Conservation (phyloP, 148 eudicot species). For the Tetragonia tetragonoides region DNA sequence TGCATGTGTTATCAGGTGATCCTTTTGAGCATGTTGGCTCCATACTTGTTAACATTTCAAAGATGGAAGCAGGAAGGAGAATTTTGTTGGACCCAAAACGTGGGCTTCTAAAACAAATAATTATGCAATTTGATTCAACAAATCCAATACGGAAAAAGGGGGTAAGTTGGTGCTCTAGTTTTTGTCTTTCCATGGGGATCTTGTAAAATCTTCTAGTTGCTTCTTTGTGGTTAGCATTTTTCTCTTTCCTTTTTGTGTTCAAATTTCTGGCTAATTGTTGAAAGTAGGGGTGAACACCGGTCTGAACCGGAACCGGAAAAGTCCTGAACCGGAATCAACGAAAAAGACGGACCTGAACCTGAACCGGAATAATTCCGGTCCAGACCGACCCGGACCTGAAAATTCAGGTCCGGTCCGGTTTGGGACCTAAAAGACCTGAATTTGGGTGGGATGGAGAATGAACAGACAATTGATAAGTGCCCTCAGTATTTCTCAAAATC, state of each 20-base stretch:
- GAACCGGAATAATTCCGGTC: too few species aligned
- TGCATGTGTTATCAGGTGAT: conserved; percentile 60
- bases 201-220: conserved; percentile 1
- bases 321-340: too few species aligned
- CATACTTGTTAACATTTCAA: conserved; percentile 81
- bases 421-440: too few species aligned
- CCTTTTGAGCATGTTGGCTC: conserved; percentile 96
- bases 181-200: conserved; percentile 6
- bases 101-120: conserved; percentile 81
- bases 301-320: too few species aligned
- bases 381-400: too few species aligned
- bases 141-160: conserved; percentile 76
- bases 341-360: too few species aligned
- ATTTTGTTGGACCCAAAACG: conserved; percentile 83
- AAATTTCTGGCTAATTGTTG: too few species aligned
- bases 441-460: too few species aligned
- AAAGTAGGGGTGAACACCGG: too few species aligned
- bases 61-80: conserved; percentile 74
- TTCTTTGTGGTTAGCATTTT: conserved; percentile 6
- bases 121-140: conserved; percentile 84
- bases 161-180: conserved; percentile 41
- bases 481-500: too few species aligned
- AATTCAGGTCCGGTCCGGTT: too few species aligned
- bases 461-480: too few species aligned
- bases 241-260: neutral